phyloP scores from a whole-genome alignment of 179 eudicot genomes.

The Amaranthus tricolor region DNA sequence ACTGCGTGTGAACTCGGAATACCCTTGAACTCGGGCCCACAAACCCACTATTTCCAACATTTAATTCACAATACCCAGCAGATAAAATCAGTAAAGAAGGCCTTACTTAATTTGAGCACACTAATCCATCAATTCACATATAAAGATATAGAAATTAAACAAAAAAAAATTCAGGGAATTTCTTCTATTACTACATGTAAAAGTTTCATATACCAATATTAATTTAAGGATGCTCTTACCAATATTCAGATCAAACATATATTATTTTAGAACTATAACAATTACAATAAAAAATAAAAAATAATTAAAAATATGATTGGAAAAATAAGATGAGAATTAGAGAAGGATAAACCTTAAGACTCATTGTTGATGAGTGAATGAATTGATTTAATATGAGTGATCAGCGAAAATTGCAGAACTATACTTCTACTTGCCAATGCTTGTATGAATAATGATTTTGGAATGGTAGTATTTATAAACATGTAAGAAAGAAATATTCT shows the following conservation, averaged over 20 bases:
- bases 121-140: constrained; percentile 3
- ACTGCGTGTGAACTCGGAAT: too few species aligned
- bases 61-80: neutral
- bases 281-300: neutral
- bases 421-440: neutral
- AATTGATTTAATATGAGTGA: neutral
- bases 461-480: too few species aligned
- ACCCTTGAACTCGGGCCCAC: too few species aligned
- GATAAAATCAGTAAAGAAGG: neutral
- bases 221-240: too few species aligned
- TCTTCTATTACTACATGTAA: neutral
- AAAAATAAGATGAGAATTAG: neutral
- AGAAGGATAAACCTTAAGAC: constrained; percentile 23
- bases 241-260: neutral
- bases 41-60: too few species aligned
- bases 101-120: neutral
- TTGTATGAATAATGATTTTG: neutral
- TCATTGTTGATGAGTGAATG: constrained; percentile 18
- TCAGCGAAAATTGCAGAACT: constrained; percentile 2
- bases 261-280: neutral
- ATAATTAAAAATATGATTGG: neutral
- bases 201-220: too few species aligned
- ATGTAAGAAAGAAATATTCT: too few species aligned
- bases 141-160: neutral
- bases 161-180: neutral